A percentile compares a stretch with the other conserved stretches of the same genome.
phyloP scores from a whole-genome alignment of 306 rosid genomes.

The Medicago arabica region DNA sequence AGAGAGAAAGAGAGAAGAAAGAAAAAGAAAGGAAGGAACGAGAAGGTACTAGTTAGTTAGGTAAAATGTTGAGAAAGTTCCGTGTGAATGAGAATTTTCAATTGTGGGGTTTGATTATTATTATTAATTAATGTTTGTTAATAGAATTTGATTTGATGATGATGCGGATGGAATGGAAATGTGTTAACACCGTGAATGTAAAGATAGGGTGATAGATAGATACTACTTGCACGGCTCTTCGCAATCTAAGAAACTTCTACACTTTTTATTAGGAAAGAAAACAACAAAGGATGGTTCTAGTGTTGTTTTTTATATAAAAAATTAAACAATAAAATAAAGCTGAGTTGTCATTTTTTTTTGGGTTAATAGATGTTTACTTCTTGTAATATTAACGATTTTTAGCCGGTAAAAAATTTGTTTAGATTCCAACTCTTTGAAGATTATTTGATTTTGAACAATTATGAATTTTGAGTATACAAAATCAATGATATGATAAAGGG shows the following conservation, averaged over 20 bases:
- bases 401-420: too few species aligned
- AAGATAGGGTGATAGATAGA: neutral
- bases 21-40: conserved; percentile 46
- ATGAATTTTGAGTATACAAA: too few species aligned
- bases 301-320: neutral
- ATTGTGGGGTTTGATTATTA: neutral
- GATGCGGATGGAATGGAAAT: neutral
- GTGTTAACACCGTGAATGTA: conserved; percentile 1
- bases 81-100: conserved; percentile 36
- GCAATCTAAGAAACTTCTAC: conserved; percentile 6
- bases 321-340: too few species aligned
- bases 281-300: neutral
- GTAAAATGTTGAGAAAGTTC: conserved; percentile 69
- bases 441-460: too few species aligned
- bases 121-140: neutral
- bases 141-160: neutral
- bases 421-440: too few species aligned
- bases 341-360: too few species aligned
- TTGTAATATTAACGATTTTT: too few species aligned
- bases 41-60: conserved; percentile 62
- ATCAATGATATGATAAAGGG: too few species aligned
- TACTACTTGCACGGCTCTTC: conserved; percentile 1
- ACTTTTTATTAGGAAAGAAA: neutral
- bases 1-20: conserved; percentile 23
- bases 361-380: too few species aligned